Evolutionary conservation across 495 filamentous ascomycete species (phyloP).

Genomic region (Margaritispora aquatica): DNA sequence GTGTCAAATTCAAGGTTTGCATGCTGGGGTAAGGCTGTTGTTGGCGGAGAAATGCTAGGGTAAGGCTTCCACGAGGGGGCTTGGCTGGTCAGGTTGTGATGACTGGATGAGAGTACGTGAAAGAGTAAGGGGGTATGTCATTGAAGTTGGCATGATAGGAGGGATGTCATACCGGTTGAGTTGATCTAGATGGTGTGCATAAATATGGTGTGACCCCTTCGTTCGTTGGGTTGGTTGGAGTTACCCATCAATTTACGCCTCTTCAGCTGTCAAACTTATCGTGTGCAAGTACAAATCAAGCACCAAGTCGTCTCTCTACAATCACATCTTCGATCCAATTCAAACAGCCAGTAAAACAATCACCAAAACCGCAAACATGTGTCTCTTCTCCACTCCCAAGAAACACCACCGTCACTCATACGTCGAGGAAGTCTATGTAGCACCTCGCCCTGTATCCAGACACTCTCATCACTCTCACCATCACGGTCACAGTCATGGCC

Average conservation of each 20-base stretch:
- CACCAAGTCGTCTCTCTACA: not conserved
- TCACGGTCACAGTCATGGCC: not conserved
- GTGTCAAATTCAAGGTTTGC: not conserved
- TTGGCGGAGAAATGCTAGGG: not conserved
- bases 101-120: too few relatives aligned
- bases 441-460: conserved; percentile 18
- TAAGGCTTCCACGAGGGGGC: not conserved
- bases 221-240: not conserved
- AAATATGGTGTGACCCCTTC: not conserved
- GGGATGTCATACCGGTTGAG: not conserved
- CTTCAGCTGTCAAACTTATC: not conserved
- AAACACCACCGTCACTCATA: conserved; percentile 6
- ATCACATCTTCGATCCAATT: not conserved
- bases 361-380: conserved; percentile 10
- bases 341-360: not conserved
- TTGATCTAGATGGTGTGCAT: not conserved
- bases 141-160: not conserved
- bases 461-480: conserved; percentile 15
- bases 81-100: not conserved
- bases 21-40: not conserved
- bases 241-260: not conserved
- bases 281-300: too few relatives aligned
- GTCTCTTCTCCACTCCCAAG: conserved; percentile 17
- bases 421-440: conserved; percentile 18
- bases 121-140: not conserved